Percentiles rank a stretch among this genome's conserved stretches.
Conservation (phyloP, 2,329 filamentous ascomycete genomes). For the Venturia pyrina region DNA sequence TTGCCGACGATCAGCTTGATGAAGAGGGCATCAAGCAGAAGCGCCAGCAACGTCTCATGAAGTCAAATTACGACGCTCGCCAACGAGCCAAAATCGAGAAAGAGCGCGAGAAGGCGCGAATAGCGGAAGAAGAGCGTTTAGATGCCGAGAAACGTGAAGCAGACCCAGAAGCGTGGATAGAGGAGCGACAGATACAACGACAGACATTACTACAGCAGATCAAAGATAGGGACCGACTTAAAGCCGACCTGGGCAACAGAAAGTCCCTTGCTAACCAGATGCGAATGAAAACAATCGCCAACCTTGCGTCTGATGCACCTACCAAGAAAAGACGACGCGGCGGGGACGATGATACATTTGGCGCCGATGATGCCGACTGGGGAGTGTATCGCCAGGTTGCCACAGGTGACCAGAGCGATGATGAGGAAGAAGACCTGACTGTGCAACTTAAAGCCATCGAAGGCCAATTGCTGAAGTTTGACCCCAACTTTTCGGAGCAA, state of each 20-base stretch:
- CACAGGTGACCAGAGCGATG: slow-evolving; percentile 68
- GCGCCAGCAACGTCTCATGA: slow-evolving; percentile 81
- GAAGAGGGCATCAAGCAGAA: slow-evolving; percentile 88
- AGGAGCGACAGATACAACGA: slow-evolving; percentile 66
- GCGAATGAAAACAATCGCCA: slow-evolving; percentile 96
- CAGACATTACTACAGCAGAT: slow-evolving; percentile 64
- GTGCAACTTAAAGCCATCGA: slow-evolving; percentile 67
- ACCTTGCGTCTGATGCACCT: slow-evolving; percentile 82
- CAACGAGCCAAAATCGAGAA: slow-evolving; percentile 94
- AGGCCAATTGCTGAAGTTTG: slow-evolving; percentile 73
- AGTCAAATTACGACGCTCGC: slow-evolving; percentile 87
- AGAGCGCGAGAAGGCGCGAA: slow-evolving; percentile 76
- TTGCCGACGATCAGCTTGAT: slow-evolving; percentile 86
- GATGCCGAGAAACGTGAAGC: slow-evolving; percentile 78
- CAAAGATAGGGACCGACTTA: slow-evolving; percentile 86
- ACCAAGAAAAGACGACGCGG: slow-evolving; percentile 72
- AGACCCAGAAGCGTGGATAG: slow-evolving; percentile 77
- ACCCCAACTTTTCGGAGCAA: slow-evolving; percentile 82
- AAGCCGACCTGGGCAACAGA: slow-evolving; percentile 89
- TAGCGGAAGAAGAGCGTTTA: slow-evolving; percentile 71
- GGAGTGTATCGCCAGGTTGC: slow-evolving; percentile 90
- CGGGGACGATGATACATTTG: slow-evolving; percentile 91
- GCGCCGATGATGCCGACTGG: slow-evolving; percentile 96
- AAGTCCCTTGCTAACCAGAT: slow-evolving; percentile 95
- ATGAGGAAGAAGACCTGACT: slow-evolving; percentile 82